Base-by-base conservation (phyloP, 306 rosid genomes). In the Luffa aegyptiaca region DNA sequence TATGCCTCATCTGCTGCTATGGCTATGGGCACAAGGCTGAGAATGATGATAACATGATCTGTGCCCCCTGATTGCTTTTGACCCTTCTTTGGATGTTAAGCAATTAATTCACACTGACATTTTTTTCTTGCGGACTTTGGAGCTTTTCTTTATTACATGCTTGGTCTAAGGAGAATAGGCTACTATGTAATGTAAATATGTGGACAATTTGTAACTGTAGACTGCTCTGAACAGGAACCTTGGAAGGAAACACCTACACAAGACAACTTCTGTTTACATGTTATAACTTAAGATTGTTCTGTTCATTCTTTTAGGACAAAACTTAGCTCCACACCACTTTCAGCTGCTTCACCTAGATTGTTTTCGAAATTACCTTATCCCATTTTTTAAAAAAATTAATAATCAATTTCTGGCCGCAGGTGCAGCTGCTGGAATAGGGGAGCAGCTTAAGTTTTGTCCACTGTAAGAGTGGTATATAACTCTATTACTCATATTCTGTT, bases 231-330 rank as follows among this genome's bases (percentile, higher is more conserved):
- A 72, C 39, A 20, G 12, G 57, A 13, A 46, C 58, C 57, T 71
- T 26, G 14, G 75, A 21, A 69, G 14, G 75, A 21, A 69, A 41
- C 18, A 69, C 55, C 53, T 20, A 44, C 55, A 70, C 56, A 10
- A 68, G 75, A 68, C 75, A 45, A 70, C 56, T 45, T 70, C 39
- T 70, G 76, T 70, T 45, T 70, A 44, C 56, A n/a, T 70, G 53
- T 70, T 44, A 70, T 66, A 70, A 70, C 39, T 70, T 70, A 21
- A 70, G n/a, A 21, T 70, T 20, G 39, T 44, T 70, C 2, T 49
- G 3, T 18, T 39, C 44, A 7, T 10, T 58, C 12, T 62, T 4
- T 17, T 37, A 17, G 51, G 48, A 66, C 74, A 66, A 66, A 66
- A 66, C 48, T 17, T 39, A 41, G 48, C n/a, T 64, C 71, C 71